Base-by-base conservation (phyloP, 306 rosid species). In the Prunus campanulata region DNA sequence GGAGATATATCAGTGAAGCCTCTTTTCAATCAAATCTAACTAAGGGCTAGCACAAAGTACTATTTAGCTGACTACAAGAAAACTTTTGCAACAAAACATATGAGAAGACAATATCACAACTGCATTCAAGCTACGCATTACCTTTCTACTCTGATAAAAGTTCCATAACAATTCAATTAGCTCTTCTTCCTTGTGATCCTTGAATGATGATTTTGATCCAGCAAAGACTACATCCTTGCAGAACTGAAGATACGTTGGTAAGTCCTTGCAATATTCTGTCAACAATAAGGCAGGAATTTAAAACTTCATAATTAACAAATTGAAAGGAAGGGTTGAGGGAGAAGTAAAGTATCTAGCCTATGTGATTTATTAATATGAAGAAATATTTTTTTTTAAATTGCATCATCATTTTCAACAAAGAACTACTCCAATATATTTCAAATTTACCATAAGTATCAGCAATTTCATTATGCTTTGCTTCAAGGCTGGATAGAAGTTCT, bases 161-260 rank as follows among this genome's bases (percentile, higher is more conserved):
- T 85, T 68, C 96, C 94, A 90, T 24, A 91, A 83, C 48, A 59
- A 47, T 61, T 90, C 86, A 20, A 90, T 85, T 79, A 88, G 57
- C 60, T 64, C 83, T 77, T 83, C 80, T 80, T 93, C 97, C 71
- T 83, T 97, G 3, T 81, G 77, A 85, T 90, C 86, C 87, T 86
- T 96, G 48, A 76, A 79, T 4, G 88, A 76, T 11, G 89, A 54
- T 77, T 91, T 93, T 79, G 80, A 83, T 78, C 97, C 94, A 81
- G 93, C 87, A 86, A 91, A 94, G 65, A 82, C 91, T 63, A 83
- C 86, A 84, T 91, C 93, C 86, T 84, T 90, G 74, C 93, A 94
- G 86, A 83, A 87, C 70, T 83, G 88, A 72, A 94, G 96, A 89
- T 91, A 94, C 11, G 91, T 72, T 18, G 89, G 75, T 49, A 94